Evolutionary conservation across 768 basidiomycete species (phyloP).

Genomic region (Xanthoconium stramineum): DNA sequence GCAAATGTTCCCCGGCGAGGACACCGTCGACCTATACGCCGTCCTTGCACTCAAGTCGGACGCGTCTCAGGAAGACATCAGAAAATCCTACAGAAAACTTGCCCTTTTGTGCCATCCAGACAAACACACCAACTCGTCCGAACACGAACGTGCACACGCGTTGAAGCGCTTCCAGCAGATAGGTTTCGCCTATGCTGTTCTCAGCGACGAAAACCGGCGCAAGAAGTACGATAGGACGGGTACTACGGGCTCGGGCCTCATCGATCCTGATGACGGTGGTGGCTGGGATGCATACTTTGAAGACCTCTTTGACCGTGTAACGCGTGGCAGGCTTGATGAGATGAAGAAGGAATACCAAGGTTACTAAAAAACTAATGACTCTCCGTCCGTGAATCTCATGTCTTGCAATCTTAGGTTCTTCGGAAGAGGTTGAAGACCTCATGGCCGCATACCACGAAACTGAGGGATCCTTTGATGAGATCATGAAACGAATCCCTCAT

Average conservation of each 20-base stretch:
- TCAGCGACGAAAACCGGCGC: constrained; percentile 74
- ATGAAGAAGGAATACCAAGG: constrained; percentile 96
- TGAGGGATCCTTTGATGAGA: constrained; percentile 71
- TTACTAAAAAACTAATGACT: neutral
- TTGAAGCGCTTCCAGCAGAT: constrained; percentile 87
- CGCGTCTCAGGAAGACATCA: constrained; percentile 66
- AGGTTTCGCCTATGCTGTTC: constrained; percentile 89
- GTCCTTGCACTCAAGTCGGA: constrained; percentile 57
- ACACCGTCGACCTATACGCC: constrained; percentile 72
- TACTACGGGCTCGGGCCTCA: constrained; percentile 73
- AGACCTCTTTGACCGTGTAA: constrained; percentile 83
- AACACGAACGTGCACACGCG: constrained; percentile 61
- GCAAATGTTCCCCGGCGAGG: constrained; percentile 75
- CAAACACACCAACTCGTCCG: constrained; percentile 67
- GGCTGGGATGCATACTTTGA: constrained; percentile 94
- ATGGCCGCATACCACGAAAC: constrained; percentile 68
- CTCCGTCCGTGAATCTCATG: neutral
- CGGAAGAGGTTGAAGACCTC: constrained; percentile 81
- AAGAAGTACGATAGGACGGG: constrained; percentile 84
- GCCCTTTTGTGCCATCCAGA: constrained; percentile 89
- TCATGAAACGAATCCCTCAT: constrained; percentile 86
- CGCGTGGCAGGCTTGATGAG: constrained; percentile 82
- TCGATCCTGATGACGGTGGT: constrained; percentile 73
- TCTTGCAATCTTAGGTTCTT: constrained; percentile 55
- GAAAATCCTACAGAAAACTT: constrained; percentile 78